Evolutionary conservation across 2,329 filamentous ascomycete species (phyloP).

Genomic region (Ramularia endophylla): DNA sequence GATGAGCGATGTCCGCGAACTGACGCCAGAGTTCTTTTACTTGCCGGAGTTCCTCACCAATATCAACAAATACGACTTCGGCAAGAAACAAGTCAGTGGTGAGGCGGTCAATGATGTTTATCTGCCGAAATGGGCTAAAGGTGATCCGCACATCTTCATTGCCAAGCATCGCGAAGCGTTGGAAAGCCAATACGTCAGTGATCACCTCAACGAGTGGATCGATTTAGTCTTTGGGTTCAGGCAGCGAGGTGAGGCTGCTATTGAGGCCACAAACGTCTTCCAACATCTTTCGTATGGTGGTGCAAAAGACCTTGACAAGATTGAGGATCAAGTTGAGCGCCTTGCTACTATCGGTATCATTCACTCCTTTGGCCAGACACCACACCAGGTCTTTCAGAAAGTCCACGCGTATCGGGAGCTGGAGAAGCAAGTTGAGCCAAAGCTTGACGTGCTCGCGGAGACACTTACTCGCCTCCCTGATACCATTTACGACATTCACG

Average conservation of each 20-base stretch:
- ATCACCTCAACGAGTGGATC: conserved; percentile 89
- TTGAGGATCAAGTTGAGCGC: conserved; percentile 80
- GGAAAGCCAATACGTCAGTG: conserved; percentile 87
- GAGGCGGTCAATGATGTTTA: conserved; percentile 77
- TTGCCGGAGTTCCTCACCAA: conserved; percentile 94
- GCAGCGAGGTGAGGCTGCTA: conserved; percentile 84
- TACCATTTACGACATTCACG: conserved; percentile 67
- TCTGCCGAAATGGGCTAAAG: conserved; percentile 95
- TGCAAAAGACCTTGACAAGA: conserved; percentile 84
- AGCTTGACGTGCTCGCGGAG: conserved; percentile 72
- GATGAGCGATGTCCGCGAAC: conserved; percentile 88
- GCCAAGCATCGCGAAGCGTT: conserved; percentile 92
- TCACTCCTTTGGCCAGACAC: conserved; percentile 97
- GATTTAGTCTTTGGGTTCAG: conserved; percentile 93
- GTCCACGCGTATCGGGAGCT: conserved; percentile 67
- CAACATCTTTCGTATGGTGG: conserved; percentile 94
- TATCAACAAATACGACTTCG: conserved; percentile 91
- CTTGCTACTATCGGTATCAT: conserved; percentile 91
- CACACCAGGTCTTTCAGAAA: conserved; percentile 84
- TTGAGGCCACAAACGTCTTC: conserved; percentile 92
- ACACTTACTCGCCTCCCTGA: conserved; percentile 72
- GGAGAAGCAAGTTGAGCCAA: conserved; percentile 53
- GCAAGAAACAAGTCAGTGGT: conserved; percentile 71
- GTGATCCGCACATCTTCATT: conserved; percentile 92
- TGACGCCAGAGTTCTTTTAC: conserved; percentile 97